These are phyloP conservation scores for Wickerhamiella australiensis DNA, from an alignment of 805 yeast species.

Conservation along the genomic window DNA sequence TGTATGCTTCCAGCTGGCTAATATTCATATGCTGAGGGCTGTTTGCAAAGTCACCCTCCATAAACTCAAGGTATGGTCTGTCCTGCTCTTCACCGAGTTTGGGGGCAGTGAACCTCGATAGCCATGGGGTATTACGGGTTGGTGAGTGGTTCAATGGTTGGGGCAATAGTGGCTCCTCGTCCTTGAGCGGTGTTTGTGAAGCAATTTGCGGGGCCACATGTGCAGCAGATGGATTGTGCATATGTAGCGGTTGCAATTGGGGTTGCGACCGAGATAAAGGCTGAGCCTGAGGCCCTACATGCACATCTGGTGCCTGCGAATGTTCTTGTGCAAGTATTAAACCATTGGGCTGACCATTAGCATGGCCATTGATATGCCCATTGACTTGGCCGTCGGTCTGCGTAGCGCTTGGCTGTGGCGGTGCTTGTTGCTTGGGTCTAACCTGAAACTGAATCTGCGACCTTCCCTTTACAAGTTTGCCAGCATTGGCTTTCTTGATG, in stretches of 20 bases:
- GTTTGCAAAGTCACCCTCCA: conserved; percentile 10
- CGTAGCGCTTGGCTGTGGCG: too few relatives aligned
- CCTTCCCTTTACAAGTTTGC: conserved; percentile 18
- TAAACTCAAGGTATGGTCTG: conserved; percentile 11
- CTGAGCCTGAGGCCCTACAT: neutral
- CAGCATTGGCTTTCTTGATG: conserved; percentile 52
- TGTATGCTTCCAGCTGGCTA: conserved; percentile 47
- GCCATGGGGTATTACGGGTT: conserved; percentile 9
- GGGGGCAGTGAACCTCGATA: conserved; percentile 7
- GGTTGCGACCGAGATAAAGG: neutral
- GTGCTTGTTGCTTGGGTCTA: neutral
- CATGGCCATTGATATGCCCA: too few relatives aligned
- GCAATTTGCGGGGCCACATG: neutral
- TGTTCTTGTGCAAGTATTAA: too few relatives aligned
- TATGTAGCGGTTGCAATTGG: conserved; percentile 16
- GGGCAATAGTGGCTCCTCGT: conserved; percentile 11
- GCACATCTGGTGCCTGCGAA: neutral
- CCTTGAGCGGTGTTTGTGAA: neutral
- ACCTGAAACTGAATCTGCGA: conserved; percentile 10
- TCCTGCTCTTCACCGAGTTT: conserved; percentile 10
- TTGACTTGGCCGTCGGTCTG: too few relatives aligned
- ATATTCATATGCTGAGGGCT: conserved; percentile 20
- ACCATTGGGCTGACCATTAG: too few relatives aligned
- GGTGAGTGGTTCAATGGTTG: conserved; percentile 11
- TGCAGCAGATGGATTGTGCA: conserved; percentile 6